Evolutionary conservation across 2,329 filamentous ascomycete genomes (phyloP).

Genomic region (Cladosporium sp.): DNA sequence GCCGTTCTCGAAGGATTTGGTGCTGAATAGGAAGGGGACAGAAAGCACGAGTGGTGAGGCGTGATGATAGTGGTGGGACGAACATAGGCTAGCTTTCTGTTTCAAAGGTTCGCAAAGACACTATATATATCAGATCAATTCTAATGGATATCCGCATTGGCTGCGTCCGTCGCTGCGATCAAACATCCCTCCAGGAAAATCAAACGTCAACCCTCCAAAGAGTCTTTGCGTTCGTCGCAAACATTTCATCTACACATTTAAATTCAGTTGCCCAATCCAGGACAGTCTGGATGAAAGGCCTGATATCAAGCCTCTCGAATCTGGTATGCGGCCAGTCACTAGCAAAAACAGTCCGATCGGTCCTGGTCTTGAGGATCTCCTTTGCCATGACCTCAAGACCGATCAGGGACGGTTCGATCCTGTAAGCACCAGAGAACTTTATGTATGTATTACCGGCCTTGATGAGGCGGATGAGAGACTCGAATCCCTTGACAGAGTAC

Average conservation of each 20-base stretch:
- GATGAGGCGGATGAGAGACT: constrained; percentile 46
- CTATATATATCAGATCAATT: too few species aligned
- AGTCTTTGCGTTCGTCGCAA: constrained; percentile 54
- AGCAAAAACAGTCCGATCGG: constrained; percentile 52
- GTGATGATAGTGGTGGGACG: too few species aligned
- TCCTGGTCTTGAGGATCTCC: constrained; percentile 46
- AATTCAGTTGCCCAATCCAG: constrained; percentile 47
- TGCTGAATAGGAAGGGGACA: constrained; percentile 11
- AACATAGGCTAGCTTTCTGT: too few species aligned
- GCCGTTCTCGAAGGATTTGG: constrained; percentile 17
- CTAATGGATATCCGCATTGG: too few species aligned
- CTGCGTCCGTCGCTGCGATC: too few species aligned
- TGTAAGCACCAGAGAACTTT: constrained; percentile 58
- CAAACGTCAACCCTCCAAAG: constrained; percentile 31
- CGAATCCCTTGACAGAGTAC: constrained; percentile 38
- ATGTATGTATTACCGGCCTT: constrained; percentile 49
- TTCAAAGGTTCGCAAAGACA: too few species aligned
- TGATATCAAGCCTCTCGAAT: constrained; percentile 54
- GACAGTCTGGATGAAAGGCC: constrained; percentile 51
- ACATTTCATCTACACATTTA: constrained; percentile 47
- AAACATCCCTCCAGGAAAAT: too few species aligned
- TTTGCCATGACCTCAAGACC: constrained; percentile 44
- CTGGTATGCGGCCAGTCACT: constrained; percentile 64
- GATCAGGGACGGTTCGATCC: constrained; percentile 39
- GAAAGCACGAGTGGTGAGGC: background rate